Evolutionary conservation across 257 asterid genomes (phyloP).

Genomic region (Solanum gandarillasii): DNA sequence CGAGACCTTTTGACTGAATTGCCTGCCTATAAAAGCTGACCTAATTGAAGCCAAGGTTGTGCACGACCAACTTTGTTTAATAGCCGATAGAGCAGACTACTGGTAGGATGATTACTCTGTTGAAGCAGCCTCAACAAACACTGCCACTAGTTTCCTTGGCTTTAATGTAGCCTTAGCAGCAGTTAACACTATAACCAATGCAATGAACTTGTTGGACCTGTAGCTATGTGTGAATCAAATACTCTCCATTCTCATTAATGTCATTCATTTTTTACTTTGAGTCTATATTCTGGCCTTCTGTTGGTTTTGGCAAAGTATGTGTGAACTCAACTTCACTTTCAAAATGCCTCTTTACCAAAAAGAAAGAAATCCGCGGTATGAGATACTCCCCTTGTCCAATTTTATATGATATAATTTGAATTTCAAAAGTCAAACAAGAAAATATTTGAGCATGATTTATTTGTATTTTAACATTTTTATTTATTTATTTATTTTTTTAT

Average conservation of each 20-base stretch:
- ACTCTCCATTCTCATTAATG: not conserved
- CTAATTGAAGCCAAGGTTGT: constrained; percentile 81
- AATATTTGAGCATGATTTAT: not conserved
- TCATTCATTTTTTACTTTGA: not conserved
- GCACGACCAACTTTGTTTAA: constrained; percentile 83
- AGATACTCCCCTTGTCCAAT: not conserved
- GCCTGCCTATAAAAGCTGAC: constrained; percentile 87
- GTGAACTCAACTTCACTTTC: not conserved
- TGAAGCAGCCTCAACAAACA: constrained; percentile 85
- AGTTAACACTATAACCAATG: constrained; percentile 55
- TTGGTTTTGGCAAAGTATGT: constrained; percentile 3
- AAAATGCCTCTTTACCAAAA: not conserved
- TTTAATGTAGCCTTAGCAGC: constrained; percentile 85
- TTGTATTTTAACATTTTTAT: no score
- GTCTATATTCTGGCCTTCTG: not conserved
- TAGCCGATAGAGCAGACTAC: constrained; percentile 88
- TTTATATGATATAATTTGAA: no score
- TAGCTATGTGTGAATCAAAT: not conserved
- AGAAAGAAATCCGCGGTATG: not conserved
- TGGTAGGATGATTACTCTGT: constrained; percentile 61
- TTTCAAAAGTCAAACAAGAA: no score
- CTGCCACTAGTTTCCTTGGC: constrained; percentile 49
- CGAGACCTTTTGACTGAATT: constrained; percentile 27
- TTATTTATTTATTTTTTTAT: no score
- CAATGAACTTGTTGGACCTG: not conserved